Percentiles rank a stretch among this genome's conserved stretches.
These are phyloP conservation scores for Beauveria caledonica DNA, from an alignment of 2,329 filamentous ascomycete genomes.

Conservation along the genomic window DNA sequence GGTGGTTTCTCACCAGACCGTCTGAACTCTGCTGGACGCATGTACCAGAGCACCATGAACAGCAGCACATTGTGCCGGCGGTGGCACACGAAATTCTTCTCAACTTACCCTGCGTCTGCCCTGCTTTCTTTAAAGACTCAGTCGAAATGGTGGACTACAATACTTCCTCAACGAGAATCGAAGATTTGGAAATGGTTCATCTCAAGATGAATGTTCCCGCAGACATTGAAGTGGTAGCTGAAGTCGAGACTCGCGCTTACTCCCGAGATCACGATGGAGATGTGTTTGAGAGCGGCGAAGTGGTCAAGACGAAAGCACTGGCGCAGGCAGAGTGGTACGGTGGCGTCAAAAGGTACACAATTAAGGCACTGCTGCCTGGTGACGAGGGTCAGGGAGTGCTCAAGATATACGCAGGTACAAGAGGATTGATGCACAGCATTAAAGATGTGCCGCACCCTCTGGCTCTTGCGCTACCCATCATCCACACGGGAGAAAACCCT, in stretches of 20 bases:
- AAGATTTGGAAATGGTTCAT: conserved; percentile 89
- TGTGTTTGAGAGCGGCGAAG: conserved; percentile 83
- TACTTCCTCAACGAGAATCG: conserved; percentile 75
- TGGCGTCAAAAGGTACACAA: conserved; percentile 81
- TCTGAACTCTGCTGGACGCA: conserved; percentile 93
- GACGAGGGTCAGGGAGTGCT: conserved; percentile 84
- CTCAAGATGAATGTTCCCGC: conserved; percentile 78
- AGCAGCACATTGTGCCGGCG: conserved; percentile 89
- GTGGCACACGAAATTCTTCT: conserved; percentile 79
- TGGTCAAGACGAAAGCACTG: conserved; percentile 75
- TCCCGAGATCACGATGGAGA: conserved; percentile 82
- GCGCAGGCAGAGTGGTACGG: conserved; percentile 87
- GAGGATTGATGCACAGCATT: conserved; percentile 94
- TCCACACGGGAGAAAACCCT: conserved; percentile 87
- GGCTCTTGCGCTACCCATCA: conserved; percentile 80
- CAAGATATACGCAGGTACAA: conserved; percentile 88
- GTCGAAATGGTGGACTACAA: conserved; percentile 84
- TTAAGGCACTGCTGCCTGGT: conserved; percentile 85
- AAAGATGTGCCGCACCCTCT: conserved; percentile 92
- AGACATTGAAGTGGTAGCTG: conserved; percentile 86
- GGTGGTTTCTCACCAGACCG: conserved; percentile 90
- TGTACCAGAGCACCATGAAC: conserved; percentile 74
- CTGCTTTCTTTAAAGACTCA: conserved; percentile 76
- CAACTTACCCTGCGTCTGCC: conserved; percentile 76
- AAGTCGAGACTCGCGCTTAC: conserved; percentile 79